These are phyloP conservation scores for Arabidopsis suecica DNA, from an alignment of 345 rosid genomes.

Conservation along the genomic window DNA sequence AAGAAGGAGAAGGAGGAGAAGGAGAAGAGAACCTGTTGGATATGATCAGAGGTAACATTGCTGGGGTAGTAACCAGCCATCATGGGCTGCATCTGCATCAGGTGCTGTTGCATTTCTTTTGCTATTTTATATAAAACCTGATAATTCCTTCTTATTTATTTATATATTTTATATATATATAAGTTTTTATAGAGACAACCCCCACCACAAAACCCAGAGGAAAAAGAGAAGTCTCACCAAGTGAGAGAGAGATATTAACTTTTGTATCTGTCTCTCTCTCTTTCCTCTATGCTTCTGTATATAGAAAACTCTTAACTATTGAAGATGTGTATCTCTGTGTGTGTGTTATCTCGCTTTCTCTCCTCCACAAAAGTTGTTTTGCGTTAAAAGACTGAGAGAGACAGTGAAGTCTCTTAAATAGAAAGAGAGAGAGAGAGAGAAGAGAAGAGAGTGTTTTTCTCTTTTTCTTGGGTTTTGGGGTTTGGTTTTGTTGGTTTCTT, in stretches of 20 bases:
- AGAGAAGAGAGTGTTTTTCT: conserved; percentile 7
- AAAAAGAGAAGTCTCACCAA: conserved; percentile 40
- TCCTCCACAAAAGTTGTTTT: conserved; percentile 45
- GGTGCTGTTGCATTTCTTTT: conserved; percentile 98
- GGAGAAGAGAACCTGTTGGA: conserved; percentile 80
- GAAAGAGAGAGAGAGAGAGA: conserved; percentile 41
- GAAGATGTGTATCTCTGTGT: conserved; percentile 45
- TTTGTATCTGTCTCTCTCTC: conserved; percentile 40
- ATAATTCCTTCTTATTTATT: conserved; percentile 25
- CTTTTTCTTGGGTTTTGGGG: conserved; percentile 50
- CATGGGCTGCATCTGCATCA: conserved; percentile 99
- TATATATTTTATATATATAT: conserved; percentile 4
- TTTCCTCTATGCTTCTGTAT: conserved; percentile 42
- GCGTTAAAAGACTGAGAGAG: conserved; percentile 51
- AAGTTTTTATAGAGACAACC: conserved; percentile 37
- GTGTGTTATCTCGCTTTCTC: conserved; percentile 44
- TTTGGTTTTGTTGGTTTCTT: conserved; percentile 49
- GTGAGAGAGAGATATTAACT: conserved; percentile 22
- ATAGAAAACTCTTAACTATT: conserved; percentile 49
- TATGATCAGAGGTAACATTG: conserved; percentile 99
- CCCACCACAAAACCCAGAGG: conserved; percentile 48
- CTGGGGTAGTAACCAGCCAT: conserved; percentile 99
- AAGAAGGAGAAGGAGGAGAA: conserved; percentile 9
- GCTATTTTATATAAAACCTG: conserved; percentile 52
- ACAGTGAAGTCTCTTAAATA: conserved; percentile 51